A percentile compares a stretch with the other conserved stretches of the same genome.
Conservation (phyloP, 805 yeast species). For the Lipomyces spencermartinsiae region DNA sequence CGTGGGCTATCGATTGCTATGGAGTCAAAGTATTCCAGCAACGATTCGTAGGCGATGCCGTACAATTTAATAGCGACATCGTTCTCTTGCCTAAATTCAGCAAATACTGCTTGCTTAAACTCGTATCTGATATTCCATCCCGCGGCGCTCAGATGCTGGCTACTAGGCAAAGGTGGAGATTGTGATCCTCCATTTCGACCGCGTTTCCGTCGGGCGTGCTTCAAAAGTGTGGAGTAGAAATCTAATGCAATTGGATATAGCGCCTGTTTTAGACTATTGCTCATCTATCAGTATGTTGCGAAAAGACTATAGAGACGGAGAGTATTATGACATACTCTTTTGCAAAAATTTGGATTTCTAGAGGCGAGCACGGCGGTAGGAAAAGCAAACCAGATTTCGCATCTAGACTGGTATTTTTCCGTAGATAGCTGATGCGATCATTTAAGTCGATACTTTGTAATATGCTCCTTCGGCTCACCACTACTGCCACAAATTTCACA, state of each 20-base stretch:
- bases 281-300: not conserved
- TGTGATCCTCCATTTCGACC: conserved; percentile 39
- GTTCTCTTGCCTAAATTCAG: conserved; percentile 56
- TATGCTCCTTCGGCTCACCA: conserved; percentile 45
- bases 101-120: conserved; percentile 57
- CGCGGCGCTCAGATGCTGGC: conserved; percentile 42
- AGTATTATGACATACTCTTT: conserved; percentile 40
- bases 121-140: conserved; percentile 61
- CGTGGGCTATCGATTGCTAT: conserved; percentile 40
- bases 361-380: conserved; percentile 51
- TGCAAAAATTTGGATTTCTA: conserved; percentile 52
- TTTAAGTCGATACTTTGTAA: conserved; percentile 46
- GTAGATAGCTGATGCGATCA: conserved; percentile 48
- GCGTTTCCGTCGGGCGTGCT: conserved; percentile 51
- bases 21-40: conserved; percentile 51
- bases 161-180: conserved; percentile 26
- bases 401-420: conserved; percentile 53
- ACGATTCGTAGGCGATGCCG: conserved; percentile 61
- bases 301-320: too few relatives aligned
- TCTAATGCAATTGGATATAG: conserved; percentile 53
- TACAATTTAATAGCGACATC: conserved; percentile 58
- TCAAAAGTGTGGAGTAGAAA: conserved; percentile 53
- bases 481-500: conserved; percentile 48
- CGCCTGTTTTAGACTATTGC: conserved; percentile 46
- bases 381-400: conserved; percentile 55